phyloP scores from a whole-genome alignment of 805 yeast species.

The Zygosaccharomyces rouxii region DNA sequence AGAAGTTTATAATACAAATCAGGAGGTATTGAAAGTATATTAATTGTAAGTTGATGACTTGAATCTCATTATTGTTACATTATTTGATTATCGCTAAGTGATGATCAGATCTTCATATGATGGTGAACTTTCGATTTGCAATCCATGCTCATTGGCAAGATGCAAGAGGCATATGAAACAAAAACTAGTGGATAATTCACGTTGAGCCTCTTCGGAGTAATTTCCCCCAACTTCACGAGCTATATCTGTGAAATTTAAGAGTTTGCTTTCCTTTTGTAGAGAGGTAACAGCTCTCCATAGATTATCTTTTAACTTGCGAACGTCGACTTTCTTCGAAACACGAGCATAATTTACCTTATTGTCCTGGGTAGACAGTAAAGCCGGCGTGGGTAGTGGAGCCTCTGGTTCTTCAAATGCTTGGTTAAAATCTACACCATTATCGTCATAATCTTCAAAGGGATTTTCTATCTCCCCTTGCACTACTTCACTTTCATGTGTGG shows the following conservation, averaged over 20 bases:
- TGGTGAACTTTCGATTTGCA: slow-evolving; percentile 48
- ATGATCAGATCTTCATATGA: slow-evolving; percentile 29
- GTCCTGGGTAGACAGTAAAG: slow-evolving; percentile 13
- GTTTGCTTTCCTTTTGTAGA: slow-evolving; percentile 10
- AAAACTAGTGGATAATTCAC: slow-evolving; percentile 77
- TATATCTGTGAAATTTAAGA: slow-evolving; percentile 42
- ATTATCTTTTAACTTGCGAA: slow-evolving; percentile 65
- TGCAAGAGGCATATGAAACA: slow-evolving; percentile 81
- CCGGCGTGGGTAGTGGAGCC: slow-evolving; percentile 36
- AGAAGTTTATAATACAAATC: neutral
- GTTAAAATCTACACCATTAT: slow-evolving; percentile 33
- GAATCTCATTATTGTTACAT: slow-evolving; percentile 1
- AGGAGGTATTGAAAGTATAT: neutral
- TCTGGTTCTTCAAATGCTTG: slow-evolving; percentile 36
- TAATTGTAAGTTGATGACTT: neutral
- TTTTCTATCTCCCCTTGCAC: slow-evolving; percentile 29
- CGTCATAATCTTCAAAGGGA: slow-evolving; percentile 36
- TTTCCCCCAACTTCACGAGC: slow-evolving; percentile 45
- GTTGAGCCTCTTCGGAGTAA: slow-evolving; percentile 53
- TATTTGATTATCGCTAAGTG: slow-evolving; percentile 10
- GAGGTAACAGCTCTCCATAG: slow-evolving; percentile 56
- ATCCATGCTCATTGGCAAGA: slow-evolving; percentile 80
- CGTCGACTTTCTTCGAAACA: slow-evolving; percentile 75
- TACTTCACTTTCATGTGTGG: slow-evolving; percentile 29
- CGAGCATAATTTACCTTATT: slow-evolving; percentile 55